These are phyloP conservation scores for Pneumocystis canis DNA, from an alignment of 1,139 yeast genomes.

Conservation along the genomic window DNA sequence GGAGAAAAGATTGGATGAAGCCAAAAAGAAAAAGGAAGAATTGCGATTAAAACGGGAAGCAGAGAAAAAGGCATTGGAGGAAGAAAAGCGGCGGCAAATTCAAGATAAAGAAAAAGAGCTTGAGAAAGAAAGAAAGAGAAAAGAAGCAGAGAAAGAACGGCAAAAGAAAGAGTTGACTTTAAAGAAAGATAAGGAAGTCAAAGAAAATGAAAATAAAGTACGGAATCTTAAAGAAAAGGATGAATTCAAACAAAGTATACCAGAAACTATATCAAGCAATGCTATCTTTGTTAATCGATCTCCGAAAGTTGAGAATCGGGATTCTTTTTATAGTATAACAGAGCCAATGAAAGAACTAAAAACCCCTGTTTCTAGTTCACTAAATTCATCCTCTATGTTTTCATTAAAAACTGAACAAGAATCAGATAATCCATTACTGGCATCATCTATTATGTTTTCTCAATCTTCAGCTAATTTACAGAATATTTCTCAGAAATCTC, in stretches of 20 bases:
- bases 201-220: background rate
- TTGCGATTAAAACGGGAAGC: conserved; percentile 33
- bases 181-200: conserved; percentile 21
- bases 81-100: conserved; percentile 21
- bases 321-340: background rate
- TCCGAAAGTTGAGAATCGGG: background rate
- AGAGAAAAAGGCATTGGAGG: conserved; percentile 27
- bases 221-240: background rate
- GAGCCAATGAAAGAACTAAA: conserved; percentile 1
- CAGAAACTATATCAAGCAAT: background rate
- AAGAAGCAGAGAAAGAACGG: conserved; percentile 28
- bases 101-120: conserved; percentile 34
- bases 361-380: conserved; percentile 3
- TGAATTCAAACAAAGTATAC: background rate
- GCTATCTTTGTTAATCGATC: conserved; percentile 2
- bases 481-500: background rate
- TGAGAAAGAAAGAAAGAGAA: conserved; percentile 27
- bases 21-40: conserved; percentile 40
- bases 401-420: background rate
- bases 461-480: background rate
- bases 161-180: conserved; percentile 26
- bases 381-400: background rate
- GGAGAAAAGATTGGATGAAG: conserved; percentile 33
- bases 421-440: background rate
- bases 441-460: conserved; percentile 7